Evolutionary conservation across 371 early-diverging fungal genomes (phyloP).

Genomic region (Mucor circinelloides): DNA sequence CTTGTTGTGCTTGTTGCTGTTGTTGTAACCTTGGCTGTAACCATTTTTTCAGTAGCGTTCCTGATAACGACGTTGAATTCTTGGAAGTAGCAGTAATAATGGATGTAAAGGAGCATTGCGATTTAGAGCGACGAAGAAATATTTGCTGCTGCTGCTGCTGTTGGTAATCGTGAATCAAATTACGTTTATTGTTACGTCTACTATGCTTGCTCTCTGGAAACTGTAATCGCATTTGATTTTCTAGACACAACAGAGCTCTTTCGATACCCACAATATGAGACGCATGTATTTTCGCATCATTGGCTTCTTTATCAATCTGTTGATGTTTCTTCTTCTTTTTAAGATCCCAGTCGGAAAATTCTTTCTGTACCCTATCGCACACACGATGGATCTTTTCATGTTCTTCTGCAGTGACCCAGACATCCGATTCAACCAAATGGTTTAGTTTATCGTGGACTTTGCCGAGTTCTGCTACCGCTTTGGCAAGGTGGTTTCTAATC

Average conservation of each 20-base stretch:
- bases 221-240: conserved; percentile 6
- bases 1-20: background rate
- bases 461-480: background rate
- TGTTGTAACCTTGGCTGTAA: conserved; percentile 1
- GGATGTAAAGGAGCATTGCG: background rate
- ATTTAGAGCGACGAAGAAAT: background rate
- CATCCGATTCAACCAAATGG: conserved; percentile 2
- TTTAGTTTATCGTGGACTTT: background rate
- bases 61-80: conserved; percentile 8
- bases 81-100: conserved; percentile 9
- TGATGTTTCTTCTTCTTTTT: conserved; percentile 1
- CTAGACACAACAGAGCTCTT: conserved; percentile 9
- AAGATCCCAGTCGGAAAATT: background rate
- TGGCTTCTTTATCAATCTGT: conserved; percentile 14
- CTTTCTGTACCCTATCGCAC: background rate
- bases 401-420: conserved; percentile 25
- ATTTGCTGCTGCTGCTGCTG: background rate
- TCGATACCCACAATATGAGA: conserved; percentile 27
- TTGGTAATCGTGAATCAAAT: background rate
- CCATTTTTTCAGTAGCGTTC: conserved; percentile 12
- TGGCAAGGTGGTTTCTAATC: conserved; percentile 3
- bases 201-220: background rate
- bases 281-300: conserved; percentile 12
- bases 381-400: conserved; percentile 15
- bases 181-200: background rate